phyloP scores from a whole-genome alignment of 495 filamentous ascomycete species.

The Penicillium bialowiezense region DNA sequence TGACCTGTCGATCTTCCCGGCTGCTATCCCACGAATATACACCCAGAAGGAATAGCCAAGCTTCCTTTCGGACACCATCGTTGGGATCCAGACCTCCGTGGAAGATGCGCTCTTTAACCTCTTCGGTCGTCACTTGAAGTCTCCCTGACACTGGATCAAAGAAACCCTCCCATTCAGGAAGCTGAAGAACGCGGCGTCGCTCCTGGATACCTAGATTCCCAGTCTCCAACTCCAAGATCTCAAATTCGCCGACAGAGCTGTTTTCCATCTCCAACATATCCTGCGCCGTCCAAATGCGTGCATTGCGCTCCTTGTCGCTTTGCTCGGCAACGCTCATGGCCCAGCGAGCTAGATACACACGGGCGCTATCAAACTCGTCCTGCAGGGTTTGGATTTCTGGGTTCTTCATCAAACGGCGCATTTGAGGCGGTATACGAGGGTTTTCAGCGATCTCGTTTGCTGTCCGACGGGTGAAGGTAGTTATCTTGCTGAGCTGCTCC shows the following conservation, averaged over 20 bases:
- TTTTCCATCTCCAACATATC: constrained; percentile 94
- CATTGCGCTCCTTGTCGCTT: constrained; percentile 77
- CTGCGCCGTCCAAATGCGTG: constrained; percentile 87
- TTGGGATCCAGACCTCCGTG: constrained; percentile 88
- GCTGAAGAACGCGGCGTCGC: constrained; percentile 67
- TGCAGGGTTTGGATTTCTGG: constrained; percentile 93
- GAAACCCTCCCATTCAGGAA: constrained; percentile 85
- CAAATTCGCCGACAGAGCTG: constrained; percentile 91
- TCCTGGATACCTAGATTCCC: constrained; percentile 68
- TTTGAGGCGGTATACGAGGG: constrained; percentile 80
- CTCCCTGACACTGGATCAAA: constrained; percentile 73
- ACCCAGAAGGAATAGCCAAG: constrained; percentile 91
- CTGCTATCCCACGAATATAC: constrained; percentile 90
- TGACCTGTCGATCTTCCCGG: constrained; percentile 71
- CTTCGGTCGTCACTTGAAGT: constrained; percentile 74
- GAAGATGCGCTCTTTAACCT: constrained; percentile 94
- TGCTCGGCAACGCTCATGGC: constrained; percentile 98
- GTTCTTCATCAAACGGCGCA: constrained; percentile 79
- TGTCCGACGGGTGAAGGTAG: constrained; percentile 87
- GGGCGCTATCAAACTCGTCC: constrained; percentile 94
- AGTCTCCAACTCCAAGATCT: constrained; percentile 81
- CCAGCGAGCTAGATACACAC: constrained; percentile 92
- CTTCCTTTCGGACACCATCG: constrained; percentile 90
- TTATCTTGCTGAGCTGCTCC: constrained; percentile 93
- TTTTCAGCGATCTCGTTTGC: constrained; percentile 91